These are phyloP conservation scores for Crataegus laevigata DNA, from an alignment of 306 rosid genomes.

Conservation along the genomic window DNA sequence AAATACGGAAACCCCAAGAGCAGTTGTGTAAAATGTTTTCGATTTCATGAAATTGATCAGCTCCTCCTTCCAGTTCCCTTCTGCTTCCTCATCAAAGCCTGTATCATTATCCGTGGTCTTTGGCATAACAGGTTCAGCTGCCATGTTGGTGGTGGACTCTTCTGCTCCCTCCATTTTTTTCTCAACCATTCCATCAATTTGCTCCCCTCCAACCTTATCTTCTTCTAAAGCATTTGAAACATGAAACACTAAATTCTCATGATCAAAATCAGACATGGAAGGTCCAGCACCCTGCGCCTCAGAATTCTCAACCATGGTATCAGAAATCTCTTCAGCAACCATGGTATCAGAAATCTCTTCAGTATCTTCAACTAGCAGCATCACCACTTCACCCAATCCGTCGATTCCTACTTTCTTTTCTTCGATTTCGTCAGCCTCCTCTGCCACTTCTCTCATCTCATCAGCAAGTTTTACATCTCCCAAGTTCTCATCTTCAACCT, in stretches of 20 bases:
- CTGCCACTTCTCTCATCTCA: background rate
- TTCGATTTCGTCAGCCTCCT: constrained; percentile 6
- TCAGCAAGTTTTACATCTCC: background rate
- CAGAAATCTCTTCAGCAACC: background rate
- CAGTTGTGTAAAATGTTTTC: background rate
- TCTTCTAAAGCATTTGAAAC: background rate
- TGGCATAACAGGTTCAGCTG: background rate
- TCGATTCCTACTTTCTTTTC: background rate
- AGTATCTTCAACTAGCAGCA: constrained; percentile 1
- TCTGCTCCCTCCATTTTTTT: constrained; percentile 3
- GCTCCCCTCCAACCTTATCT: background rate
- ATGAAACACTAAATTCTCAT: background rate
- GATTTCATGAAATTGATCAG: constrained; percentile 2
- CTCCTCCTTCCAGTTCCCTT: constrained; percentile 1
- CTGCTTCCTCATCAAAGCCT: background rate
- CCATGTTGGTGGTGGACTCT: background rate
- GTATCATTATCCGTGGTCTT: background rate
- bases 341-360: no score
- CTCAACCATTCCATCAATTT: constrained; percentile 9
- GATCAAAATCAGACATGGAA: background rate
- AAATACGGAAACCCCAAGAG: constrained; percentile 16
- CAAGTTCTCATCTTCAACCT: constrained; percentile 4
- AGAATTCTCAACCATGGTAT: background rate
- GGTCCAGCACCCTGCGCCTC: background rate
- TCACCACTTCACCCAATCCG: background rate